A percentile compares a stretch with the other conserved stretches of the same genome.
These are phyloP conservation scores for Phytophthora megakarya DNA, from an alignment of 352 stramenopile species.

Conservation along the genomic window DNA sequence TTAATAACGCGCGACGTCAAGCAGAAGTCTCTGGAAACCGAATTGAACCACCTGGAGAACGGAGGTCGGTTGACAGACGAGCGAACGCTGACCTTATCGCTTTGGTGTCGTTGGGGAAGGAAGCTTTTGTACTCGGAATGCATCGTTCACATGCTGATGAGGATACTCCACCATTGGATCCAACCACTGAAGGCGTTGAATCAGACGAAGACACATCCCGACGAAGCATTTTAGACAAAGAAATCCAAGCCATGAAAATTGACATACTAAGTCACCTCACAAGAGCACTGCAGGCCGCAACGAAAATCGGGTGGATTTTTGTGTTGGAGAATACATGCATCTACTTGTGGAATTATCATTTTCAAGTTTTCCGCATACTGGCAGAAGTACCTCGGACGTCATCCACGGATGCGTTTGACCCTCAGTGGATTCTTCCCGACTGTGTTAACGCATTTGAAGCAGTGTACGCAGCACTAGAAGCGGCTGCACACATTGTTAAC, in stretches of 20 bases:
- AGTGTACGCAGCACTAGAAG: conserved; percentile 52
- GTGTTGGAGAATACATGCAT: conserved; percentile 84
- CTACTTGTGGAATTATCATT: conserved; percentile 93
- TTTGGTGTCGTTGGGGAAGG: conserved; percentile 27
- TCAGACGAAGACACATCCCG: conserved; percentile 9
- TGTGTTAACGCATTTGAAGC: conserved; percentile 68
- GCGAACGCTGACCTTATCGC: conserved; percentile 26
- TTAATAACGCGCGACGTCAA: conserved; percentile 16
- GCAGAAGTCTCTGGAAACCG: conserved; percentile 10
- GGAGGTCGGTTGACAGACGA: conserved; percentile 6
- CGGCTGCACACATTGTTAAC: conserved; percentile 29
- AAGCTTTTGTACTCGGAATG: conserved; percentile 47
- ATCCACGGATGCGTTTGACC: conserved; percentile 24
- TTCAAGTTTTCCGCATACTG: conserved; percentile 78
- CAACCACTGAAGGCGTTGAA: background rate
- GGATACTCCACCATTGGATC: background rate
- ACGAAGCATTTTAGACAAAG: conserved; percentile 11
- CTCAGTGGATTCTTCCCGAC: conserved; percentile 60
- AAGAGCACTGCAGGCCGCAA: conserved; percentile 36
- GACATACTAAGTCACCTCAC: conserved; percentile 51
- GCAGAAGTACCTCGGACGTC: conserved; percentile 18
- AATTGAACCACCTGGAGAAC: background rate
- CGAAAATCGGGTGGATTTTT: conserved; percentile 59
- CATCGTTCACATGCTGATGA: conserved; percentile 19
- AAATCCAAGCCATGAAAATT: conserved; percentile 49